Evolutionary conservation across 495 filamentous ascomycete species (phyloP).

Genomic region (Xylaria cubensis): DNA sequence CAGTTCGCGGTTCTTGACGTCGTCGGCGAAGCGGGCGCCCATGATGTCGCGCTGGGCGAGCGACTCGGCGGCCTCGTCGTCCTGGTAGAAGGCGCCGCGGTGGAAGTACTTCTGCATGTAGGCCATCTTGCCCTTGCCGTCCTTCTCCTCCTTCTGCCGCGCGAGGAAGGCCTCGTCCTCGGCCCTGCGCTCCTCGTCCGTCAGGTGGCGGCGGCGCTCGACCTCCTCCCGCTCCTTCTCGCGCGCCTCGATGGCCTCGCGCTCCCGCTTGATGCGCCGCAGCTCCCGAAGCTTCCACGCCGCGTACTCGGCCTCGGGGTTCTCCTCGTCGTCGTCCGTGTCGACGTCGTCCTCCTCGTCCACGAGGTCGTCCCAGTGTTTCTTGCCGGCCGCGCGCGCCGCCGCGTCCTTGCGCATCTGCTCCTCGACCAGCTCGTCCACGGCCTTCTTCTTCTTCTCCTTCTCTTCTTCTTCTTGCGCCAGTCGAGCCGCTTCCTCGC

Average conservation of each 20-base stretch:
- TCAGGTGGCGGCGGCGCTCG: conserved; percentile 86
- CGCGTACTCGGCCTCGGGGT: conserved; percentile 87
- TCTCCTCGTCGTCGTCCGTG: conserved; percentile 77
- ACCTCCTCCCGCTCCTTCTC: conserved; percentile 91
- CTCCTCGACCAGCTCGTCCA: conserved; percentile 83
- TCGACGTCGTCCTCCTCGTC: conserved; percentile 82
- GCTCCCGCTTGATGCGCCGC: conserved; percentile 81
- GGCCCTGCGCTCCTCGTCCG: conserved; percentile 81
- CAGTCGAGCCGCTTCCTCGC: conserved; percentile 40
- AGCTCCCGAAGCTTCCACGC: conserved; percentile 95
- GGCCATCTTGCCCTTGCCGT: conserved; percentile 79
- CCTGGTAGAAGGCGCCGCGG: conserved; percentile 93
- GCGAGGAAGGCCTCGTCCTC: conserved; percentile 84
- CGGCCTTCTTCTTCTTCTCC: conserved; percentile 61
- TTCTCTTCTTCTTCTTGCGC: conserved; percentile 57
- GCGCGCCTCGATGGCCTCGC: conserved; percentile 79
- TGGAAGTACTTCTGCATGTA: conserved; percentile 98
- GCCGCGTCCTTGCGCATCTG: conserved; percentile 82
- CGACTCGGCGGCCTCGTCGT: conserved; percentile 74
- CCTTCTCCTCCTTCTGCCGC: conserved; percentile 85
- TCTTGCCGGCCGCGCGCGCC: conserved; percentile 74
- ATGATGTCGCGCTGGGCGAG: conserved; percentile 80
- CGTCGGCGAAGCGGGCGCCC: conserved; percentile 78
- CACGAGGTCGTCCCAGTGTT: conserved; percentile 87
- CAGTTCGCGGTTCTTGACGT: conserved; percentile 77